Evolutionary conservation across 257 asterid species (phyloP), one percentile per base, ranked within the genome.

Genomic region (Apocynum venetum): DNA sequence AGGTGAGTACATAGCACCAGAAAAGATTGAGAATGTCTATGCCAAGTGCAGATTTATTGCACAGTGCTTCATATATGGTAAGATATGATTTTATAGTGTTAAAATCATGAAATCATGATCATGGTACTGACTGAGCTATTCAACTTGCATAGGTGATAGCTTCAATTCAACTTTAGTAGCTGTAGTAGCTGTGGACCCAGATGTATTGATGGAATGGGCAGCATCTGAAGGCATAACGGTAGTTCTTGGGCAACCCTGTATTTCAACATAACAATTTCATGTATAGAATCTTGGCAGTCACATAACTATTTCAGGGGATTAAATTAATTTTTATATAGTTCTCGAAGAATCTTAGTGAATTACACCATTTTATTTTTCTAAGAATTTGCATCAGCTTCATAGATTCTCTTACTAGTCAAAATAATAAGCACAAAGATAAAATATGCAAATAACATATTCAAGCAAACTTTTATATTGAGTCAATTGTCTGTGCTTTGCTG

Each of bases 1-100:
- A 88, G 98, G 97, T 2, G 96, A 92, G 90, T 94, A 94, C 86
- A 88, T 94, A 81, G 98, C 98, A 19, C 97, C 98, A 25, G 98
- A 94, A 89, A 94, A 94, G 88, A 89, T 94, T 63, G 98, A 94
- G 87, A 94, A 92, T 72, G 94, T 91, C 72, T 94, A 94, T 81
- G 97, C 97, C 63, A 94, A 90, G 85, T 92, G 97, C 89, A 94
- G 89, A 82, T 94, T 89, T 78, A 81, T 91, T 68, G 94, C 97
- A 6, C 98, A 94, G 83, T 94, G 98, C 85, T 94, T 94, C 57
- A 85, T 94, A 76, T 87, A 92, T 69, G 98, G 98, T 94, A 85
- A 80, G 74, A 73, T 41, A 78, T 78, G 44, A 74, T 36, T 49
- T 64, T 49, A 1, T 60, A 4, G 61, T 66, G 60, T 41, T 49